Conservation (phyloP, 163 green algal species). For the Coccomyxa subellipsoidea region DNA sequence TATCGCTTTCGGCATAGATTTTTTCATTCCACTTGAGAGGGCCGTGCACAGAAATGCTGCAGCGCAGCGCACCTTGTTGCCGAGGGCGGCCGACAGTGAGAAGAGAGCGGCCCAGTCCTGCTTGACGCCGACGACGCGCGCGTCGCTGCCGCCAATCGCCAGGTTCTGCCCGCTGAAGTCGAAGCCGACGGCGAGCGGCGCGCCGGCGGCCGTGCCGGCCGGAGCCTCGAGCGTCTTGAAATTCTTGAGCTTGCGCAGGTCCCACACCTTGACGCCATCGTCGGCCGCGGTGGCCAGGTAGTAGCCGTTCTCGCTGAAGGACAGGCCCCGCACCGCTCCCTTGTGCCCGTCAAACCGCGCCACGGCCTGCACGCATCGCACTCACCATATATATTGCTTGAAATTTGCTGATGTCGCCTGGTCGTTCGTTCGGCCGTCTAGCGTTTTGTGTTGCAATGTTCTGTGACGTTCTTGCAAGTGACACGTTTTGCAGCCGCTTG, state of each 20-base stretch:
- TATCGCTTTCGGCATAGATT: no score
- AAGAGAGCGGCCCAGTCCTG: conserved; percentile 51
- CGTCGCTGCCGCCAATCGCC: conserved; percentile 58
- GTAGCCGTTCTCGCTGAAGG: conserved; percentile 97
- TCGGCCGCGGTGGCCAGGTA: conserved; percentile 77
- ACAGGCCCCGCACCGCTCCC: conserved; percentile 59
- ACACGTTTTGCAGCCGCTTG: no score
- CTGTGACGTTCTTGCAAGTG: no score
- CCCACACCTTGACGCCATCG: conserved; percentile 96
- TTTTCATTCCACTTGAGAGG: no score
- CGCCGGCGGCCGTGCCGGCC: conserved; percentile 70
- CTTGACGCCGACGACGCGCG: conserved; percentile 51
- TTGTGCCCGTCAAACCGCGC: conserved; percentile 76
- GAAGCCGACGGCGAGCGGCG: conserved; percentile 60
- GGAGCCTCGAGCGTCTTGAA: conserved; percentile 59
- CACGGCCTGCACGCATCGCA: conserved; percentile 44
- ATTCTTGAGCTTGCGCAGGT: conserved; percentile 93
- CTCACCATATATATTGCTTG: no score
- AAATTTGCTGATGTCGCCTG: no score
- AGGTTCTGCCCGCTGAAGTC: conserved; percentile 77
- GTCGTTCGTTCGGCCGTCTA: no score
- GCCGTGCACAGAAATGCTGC: no score
- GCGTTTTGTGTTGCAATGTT: no score
- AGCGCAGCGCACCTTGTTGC: conserved; percentile 59
- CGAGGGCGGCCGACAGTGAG: conserved; percentile 53